These are phyloP conservation scores for Colletotrichum magnum DNA, from an alignment of 2,329 filamentous ascomycete species.

Conservation along the genomic window DNA sequence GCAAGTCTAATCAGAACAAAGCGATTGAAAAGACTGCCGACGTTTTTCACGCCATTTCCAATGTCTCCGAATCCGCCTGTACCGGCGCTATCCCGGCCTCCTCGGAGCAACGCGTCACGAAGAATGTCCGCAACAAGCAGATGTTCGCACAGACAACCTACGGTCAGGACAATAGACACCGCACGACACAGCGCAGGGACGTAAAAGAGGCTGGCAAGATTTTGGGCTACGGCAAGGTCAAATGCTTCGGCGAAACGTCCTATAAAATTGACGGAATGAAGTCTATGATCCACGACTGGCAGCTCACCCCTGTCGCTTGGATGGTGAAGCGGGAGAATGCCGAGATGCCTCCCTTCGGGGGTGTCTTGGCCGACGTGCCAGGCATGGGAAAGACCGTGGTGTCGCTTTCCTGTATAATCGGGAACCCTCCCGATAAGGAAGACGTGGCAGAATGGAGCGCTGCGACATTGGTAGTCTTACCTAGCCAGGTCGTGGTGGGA, in stretches of 20 bases:
- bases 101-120: background rate
- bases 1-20: background rate
- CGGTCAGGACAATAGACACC: background rate
- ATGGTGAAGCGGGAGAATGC: constrained; percentile 67
- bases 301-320: constrained; percentile 65
- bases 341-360: constrained; percentile 59
- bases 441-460: constrained; percentile 53
- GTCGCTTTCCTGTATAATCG: constrained; percentile 51
- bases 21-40: background rate
- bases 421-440: constrained; percentile 56
- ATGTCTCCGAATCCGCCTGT: background rate
- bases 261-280: background rate
- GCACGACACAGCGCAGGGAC: background rate
- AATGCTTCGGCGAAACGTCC: background rate
- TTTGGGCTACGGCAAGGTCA: background rate
- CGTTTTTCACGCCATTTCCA: background rate
- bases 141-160: background rate
- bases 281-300: constrained; percentile 43
- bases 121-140: background rate
- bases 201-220: background rate
- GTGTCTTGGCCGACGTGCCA: constrained; percentile 74
- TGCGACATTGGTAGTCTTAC: constrained; percentile 51
- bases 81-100: background rate
- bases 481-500: constrained; percentile 35
- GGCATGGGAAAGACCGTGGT: constrained; percentile 76